phyloP scores from a whole-genome alignment of 2,329 filamentous ascomycete genomes.

The Hirsutella thompsonii region DNA sequence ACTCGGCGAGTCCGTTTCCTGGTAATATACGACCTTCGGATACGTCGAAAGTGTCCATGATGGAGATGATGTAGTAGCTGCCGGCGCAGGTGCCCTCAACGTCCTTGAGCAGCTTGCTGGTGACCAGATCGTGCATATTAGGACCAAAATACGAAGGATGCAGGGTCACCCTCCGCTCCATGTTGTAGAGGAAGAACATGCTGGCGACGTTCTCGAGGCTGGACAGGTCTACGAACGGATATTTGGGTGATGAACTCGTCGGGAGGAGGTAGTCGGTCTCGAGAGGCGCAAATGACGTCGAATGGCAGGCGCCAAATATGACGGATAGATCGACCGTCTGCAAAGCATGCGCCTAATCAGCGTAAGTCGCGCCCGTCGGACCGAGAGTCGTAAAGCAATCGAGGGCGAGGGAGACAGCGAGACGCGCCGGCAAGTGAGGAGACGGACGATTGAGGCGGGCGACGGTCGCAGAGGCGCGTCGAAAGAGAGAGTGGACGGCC shows the following conservation, averaged over 20 bases:
- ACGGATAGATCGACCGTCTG: too few species aligned
- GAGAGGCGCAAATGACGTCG: too few species aligned
- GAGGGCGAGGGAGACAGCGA: neutral
- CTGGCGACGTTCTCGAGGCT: constrained; percentile 10
- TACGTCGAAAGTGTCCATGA: constrained; percentile 93
- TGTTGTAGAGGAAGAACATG: constrained; percentile 98
- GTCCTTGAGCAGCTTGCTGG: constrained; percentile 77
- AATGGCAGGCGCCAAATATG: too few species aligned
- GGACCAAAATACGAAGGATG: constrained; percentile 96
- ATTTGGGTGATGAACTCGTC: too few species aligned
- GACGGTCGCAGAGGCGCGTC: neutral
- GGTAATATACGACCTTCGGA: constrained; percentile 87
- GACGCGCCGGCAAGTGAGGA: neutral
- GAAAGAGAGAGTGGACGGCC: neutral
- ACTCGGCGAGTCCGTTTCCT: constrained; percentile 83
- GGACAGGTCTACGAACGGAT: too few species aligned
- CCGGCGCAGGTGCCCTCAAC: constrained; percentile 93
- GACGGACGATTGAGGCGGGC: neutral
- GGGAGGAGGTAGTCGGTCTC: too few species aligned
- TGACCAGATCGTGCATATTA: constrained; percentile 85
- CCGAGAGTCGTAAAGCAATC: neutral
- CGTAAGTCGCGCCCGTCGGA: neutral
- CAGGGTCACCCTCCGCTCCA: constrained; percentile 87
- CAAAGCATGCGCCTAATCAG: too few species aligned
- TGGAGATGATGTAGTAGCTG: constrained; percentile 94